Conservation (phyloP, 2,329 filamentous ascomycete genomes). For the Cryphonectria parasitica region DNA sequence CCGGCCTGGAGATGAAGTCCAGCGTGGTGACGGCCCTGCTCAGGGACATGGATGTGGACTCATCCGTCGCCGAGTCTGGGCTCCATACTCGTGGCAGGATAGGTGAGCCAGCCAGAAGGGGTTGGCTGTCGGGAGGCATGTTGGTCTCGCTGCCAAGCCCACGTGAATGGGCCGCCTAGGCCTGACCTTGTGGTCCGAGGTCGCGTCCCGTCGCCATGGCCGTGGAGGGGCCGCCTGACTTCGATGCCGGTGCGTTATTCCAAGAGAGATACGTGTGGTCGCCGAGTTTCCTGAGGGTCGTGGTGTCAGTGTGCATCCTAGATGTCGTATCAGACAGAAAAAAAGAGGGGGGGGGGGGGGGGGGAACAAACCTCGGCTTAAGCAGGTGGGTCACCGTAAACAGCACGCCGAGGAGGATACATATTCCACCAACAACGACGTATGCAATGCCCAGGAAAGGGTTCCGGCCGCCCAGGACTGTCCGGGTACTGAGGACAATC, state of each 20-base stretch:
- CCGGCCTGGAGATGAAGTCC: constrained; percentile 20
- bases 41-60: constrained; percentile 3
- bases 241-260: constrained; percentile 66
- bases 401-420: constrained; percentile 82
- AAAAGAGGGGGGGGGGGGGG: not conserved
- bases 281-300: constrained; percentile 78
- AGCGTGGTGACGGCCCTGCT: constrained; percentile 16
- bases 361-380: constrained; percentile 72
- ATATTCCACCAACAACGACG: constrained; percentile 89
- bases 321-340: not conserved
- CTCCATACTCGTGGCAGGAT: constrained; percentile 11
- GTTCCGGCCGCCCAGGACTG: constrained; percentile 93
- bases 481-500: constrained; percentile 85
- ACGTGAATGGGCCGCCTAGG: constrained; percentile 24
- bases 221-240: constrained; percentile 44
- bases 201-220: constrained; percentile 62
- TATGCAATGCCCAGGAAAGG: constrained; percentile 96
- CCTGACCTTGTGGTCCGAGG: constrained; percentile 38
- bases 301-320: constrained; percentile 16
- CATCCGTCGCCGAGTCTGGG: constrained; percentile 12
- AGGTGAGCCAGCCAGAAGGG: constrained; percentile 21
- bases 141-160: constrained; percentile 19
- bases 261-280: constrained; percentile 97
- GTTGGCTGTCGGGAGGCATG: constrained; percentile 20
- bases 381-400: constrained; percentile 92